A percentile compares a stretch with the other conserved stretches of the same genome.
Conservation (phyloP, 1,284 basidiomycete species). For the Flammula alnicola region DNA sequence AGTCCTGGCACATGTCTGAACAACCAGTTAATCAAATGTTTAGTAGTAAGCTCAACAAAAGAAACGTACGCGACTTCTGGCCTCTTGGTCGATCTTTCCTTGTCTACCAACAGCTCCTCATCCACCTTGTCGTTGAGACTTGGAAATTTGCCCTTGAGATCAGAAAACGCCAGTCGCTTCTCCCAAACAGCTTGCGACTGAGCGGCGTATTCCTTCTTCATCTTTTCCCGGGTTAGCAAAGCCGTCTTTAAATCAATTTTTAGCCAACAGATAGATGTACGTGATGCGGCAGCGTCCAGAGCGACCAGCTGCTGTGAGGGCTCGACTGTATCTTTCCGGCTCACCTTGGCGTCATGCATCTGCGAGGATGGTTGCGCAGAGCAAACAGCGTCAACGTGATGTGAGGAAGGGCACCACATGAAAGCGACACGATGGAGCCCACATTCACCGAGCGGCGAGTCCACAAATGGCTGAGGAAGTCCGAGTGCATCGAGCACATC, state of each 20-base stretch:
- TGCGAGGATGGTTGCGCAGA: too few relatives aligned
- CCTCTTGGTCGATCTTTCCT: constrained; percentile 69
- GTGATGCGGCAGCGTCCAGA: too few relatives aligned
- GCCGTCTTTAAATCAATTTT: constrained; percentile 2
- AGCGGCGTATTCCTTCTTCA: constrained; percentile 70
- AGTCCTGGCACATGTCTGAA: constrained; percentile 50
- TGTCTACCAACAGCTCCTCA: constrained; percentile 83
- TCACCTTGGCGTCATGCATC: too few relatives aligned
- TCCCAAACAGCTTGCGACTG: constrained; percentile 79
- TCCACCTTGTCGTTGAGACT: constrained; percentile 73
- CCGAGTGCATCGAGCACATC: too few relatives aligned
- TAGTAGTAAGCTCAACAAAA: neutral
- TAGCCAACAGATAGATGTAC: constrained; percentile 50
- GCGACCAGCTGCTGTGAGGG: too few relatives aligned
- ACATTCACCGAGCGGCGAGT: too few relatives aligned
- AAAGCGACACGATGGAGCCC: too few relatives aligned
- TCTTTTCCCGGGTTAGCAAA: constrained; percentile 72
- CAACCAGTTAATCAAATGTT: constrained; percentile 13
- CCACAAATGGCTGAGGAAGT: too few relatives aligned
- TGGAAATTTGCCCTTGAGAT: constrained; percentile 82
- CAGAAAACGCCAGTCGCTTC: constrained; percentile 74
- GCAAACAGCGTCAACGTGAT: too few relatives aligned
- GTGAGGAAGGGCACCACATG: too few relatives aligned
- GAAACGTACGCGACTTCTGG: constrained; percentile 51
- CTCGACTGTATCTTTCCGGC: too few relatives aligned